Base-by-base conservation (phyloP, 1,284 basidiomycete genomes). In the Irpex sp. region DNA sequence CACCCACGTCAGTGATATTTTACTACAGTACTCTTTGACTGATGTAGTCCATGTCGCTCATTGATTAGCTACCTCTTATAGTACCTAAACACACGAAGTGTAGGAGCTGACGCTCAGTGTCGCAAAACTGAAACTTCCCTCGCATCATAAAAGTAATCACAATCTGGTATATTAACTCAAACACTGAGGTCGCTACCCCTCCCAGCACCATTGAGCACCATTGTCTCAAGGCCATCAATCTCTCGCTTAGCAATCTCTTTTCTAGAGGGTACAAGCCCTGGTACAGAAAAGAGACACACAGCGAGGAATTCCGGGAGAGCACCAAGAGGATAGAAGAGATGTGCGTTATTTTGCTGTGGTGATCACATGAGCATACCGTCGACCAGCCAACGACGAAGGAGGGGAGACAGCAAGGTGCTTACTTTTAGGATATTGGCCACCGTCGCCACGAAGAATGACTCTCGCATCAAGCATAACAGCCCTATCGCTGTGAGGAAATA, bases 271-370 rank as follows among this genome's bases (percentile, higher is more conserved):
- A 83, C 75, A 7, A 83, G 72, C 0, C 79, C 81, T 0, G 81
- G 81, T 2, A 73, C 69, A 11, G 75, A 62, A 57, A 79, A 81
- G 54, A 82, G 67, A 4, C 77, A 34, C 0, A 79, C 79, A 0
- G 78, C 80, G 26, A 82, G 63, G 21, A 81, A 61, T 69, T 84
- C 82, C 1, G 81, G 74, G 8, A 80, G 59, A 1, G 79, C 81
- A 2, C 79, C 69, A 5, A 84, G 72, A 1, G 82, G 80, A 62
- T 82, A 84, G 79, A 80, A 84, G 49, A 76, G 72, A 34, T 73
- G 68, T 65, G 84, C 81, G 31, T 79, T 71, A 44, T 76, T 73
- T 64, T 77, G 75, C 64, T 67, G 26, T 51, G 26, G 26, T 26
- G 26, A 26, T 2, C 26, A 26, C 26, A 4, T 26, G 2, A 26